Conservation (phyloP, 805 yeast genomes). For the Danielia reshetovae region DNA sequence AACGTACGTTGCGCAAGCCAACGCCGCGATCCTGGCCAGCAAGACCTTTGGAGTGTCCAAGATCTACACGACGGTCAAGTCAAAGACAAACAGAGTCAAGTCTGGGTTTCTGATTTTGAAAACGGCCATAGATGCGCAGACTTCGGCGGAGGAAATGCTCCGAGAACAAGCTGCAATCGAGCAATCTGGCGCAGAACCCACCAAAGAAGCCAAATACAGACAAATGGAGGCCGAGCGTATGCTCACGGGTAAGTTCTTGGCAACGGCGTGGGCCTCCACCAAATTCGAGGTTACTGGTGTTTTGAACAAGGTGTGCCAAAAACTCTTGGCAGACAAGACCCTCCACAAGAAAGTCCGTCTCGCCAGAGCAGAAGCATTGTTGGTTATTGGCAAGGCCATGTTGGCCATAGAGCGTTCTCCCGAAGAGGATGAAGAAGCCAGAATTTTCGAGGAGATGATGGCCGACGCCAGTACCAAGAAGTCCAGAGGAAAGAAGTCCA, state of each 20-base stretch:
- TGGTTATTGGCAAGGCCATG: conserved; percentile 69
- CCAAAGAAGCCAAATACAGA: conserved; percentile 30
- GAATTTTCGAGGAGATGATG: conserved; percentile 87
- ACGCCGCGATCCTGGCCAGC: conserved; percentile 67
- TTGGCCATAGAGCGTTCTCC: conserved; percentile 63
- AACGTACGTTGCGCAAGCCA: conserved; percentile 71
- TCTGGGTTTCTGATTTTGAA: conserved; percentile 80
- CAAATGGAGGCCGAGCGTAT: conserved; percentile 73
- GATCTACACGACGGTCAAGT: conserved; percentile 73
- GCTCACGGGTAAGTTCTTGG: conserved; percentile 83
- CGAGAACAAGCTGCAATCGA: conserved; percentile 56
- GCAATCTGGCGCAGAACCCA: conserved; percentile 27
- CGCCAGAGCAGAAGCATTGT: conserved; percentile 75
- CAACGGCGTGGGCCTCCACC: conserved; percentile 95
- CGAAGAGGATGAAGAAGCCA: conserved; percentile 90
- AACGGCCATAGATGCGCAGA: conserved; percentile 85
- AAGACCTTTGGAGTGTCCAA: conserved; percentile 86
- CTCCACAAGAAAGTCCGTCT: conserved; percentile 59
- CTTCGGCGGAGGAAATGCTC: conserved; percentile 62
- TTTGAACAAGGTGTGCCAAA: conserved; percentile 66
- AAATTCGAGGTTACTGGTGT: conserved; percentile 84
- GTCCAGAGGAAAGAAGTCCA: conserved; percentile 18
- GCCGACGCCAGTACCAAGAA: conserved; percentile 73
- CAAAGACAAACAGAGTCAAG: conserved; percentile 78
- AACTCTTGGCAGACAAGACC: conserved; percentile 49